Conservation (phyloP, 805 yeast species). For the Blastobotrys attinorum region DNA sequence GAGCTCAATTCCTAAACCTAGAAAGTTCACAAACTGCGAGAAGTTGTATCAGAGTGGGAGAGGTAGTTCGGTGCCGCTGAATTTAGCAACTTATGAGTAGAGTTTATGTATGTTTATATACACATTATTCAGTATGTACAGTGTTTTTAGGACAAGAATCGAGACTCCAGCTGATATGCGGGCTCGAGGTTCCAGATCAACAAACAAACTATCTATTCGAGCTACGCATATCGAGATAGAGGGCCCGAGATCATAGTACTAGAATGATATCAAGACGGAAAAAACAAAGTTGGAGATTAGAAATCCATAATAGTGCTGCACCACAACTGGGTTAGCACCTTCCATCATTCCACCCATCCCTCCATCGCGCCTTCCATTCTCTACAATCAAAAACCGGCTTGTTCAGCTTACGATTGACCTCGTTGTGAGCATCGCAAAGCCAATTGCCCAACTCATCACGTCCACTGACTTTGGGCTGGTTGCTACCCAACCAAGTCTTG, state of each 20-base stretch:
- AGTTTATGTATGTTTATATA: constrained; percentile 5
- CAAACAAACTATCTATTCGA: background rate
- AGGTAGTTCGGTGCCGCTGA: constrained; percentile 84
- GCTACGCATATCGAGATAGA: too few species aligned
- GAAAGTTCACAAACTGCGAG: constrained; percentile 59
- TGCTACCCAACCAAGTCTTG: constrained; percentile 47
- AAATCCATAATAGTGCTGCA: too few species aligned
- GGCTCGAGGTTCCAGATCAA: background rate
- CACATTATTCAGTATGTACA: background rate
- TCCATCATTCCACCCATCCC: constrained; percentile 81
- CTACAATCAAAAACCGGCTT: constrained; percentile 81
- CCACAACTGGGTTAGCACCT: constrained; percentile 29
- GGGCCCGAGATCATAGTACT: too few species aligned
- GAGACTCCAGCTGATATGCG: background rate
- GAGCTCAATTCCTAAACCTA: constrained; percentile 75
- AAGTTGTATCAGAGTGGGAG: constrained; percentile 93
- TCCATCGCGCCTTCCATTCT: constrained; percentile 92
- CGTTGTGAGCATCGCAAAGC: constrained; percentile 94
- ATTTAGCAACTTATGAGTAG: constrained; percentile 37
- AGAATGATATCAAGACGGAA: too few species aligned
- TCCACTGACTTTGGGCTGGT: constrained; percentile 32
- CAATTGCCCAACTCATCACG: constrained; percentile 81
- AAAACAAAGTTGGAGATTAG: background rate
- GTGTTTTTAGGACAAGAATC: background rate
- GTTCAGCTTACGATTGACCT: constrained; percentile 79